A percentile compares a stretch with the other conserved stretches of the same genome.
Conservation (phyloP, 768 basidiomycete species). For the Phylloporus sp. region DNA sequence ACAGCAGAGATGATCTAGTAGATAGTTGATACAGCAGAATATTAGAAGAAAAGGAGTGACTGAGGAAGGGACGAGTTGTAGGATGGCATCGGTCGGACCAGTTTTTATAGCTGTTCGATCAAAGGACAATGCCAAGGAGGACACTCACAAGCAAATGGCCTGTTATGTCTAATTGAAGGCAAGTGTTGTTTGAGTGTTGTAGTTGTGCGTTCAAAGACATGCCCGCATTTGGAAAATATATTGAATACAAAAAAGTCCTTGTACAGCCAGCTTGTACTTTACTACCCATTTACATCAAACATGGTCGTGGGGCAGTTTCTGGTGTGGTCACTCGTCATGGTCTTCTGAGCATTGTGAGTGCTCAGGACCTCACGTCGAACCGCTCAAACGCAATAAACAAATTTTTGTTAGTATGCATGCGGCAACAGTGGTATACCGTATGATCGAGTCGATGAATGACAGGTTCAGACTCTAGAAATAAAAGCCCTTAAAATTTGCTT, state of each 20-base stretch:
- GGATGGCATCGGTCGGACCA: not conserved
- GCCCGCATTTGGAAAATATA: not conserved
- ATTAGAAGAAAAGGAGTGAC: conserved; percentile 4
- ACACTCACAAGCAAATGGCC: no score
- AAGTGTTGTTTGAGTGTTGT: not conserved
- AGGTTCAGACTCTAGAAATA: not conserved
- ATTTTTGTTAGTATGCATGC: not conserved
- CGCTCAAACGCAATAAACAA: not conserved
- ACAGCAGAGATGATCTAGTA: conserved; percentile 7
- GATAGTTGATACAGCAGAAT: conserved; percentile 19
- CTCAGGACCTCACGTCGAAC: not conserved
- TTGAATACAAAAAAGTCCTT: not conserved
- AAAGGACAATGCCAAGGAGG: not conserved
- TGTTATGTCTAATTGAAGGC: no score
- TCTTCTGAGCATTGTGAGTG: not conserved
- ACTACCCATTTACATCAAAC: not conserved
- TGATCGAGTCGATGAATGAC: no score
- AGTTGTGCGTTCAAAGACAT: not conserved
- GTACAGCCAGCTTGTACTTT: not conserved
- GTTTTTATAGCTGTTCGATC: not conserved
- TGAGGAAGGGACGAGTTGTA: not conserved
- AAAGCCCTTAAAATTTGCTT: not conserved
- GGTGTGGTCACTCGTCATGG: not conserved
- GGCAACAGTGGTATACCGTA: no score
- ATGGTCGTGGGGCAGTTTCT: not conserved